Evolutionary conservation across 106 monocot species (phyloP).

Genomic region (Cymbidium sinense): DNA sequence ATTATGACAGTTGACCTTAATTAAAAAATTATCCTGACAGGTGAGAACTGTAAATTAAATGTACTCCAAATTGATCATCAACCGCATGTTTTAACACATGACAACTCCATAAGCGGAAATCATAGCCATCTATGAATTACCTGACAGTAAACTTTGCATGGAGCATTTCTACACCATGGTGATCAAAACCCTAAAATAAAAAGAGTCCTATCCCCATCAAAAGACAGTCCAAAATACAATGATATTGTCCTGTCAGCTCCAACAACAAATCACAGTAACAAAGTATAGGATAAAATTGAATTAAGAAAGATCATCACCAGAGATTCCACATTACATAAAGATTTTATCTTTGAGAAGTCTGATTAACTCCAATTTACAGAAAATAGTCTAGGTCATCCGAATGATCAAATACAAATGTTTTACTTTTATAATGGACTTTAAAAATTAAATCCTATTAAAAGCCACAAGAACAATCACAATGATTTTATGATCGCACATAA

Average conservation of each 20-base stretch:
- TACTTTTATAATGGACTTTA: neutral
- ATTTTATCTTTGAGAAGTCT: neutral
- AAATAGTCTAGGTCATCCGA: neutral
- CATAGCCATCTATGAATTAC: neutral
- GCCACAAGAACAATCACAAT: neutral
- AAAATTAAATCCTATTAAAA: neutral
- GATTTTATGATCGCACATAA: neutral
- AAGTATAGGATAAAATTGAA: neutral
- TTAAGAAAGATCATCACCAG: neutral
- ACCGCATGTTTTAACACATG: neutral
- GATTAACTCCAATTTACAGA: neutral
- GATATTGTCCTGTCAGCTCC: neutral
- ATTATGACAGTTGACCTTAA: neutral
- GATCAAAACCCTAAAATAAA: constrained; percentile 4
- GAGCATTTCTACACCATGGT: neutral
- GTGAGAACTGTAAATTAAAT: neutral
- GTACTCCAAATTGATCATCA: constrained; percentile 4
- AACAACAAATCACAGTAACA: neutral
- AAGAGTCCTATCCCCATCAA: neutral
- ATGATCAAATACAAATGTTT: neutral
- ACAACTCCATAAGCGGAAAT: neutral
- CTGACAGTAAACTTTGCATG: neutral
- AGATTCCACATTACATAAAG: neutral
- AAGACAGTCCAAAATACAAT: neutral
- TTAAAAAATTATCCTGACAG: neutral